phyloP scores from a whole-genome alignment of 2,329 filamentous ascomycete species.

The Calonectria hongkongensis region DNA sequence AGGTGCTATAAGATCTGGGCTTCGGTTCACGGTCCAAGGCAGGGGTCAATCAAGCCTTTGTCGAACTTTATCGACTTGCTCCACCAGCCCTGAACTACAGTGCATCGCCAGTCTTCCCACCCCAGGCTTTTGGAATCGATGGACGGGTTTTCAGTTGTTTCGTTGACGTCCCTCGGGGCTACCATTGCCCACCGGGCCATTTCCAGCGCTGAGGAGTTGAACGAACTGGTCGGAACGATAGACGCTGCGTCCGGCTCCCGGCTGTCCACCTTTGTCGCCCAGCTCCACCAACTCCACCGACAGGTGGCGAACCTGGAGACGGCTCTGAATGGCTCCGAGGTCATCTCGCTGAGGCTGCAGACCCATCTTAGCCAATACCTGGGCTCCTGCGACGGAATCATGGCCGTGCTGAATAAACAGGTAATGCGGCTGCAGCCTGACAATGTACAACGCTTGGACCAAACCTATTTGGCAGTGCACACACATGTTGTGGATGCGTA shows the following conservation, averaged over 20 bases:
- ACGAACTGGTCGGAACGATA: slow-evolving; percentile 50
- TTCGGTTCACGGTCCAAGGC: slow-evolving; percentile 17
- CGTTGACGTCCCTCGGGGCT: slow-evolving; percentile 57
- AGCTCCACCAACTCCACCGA: slow-evolving; percentile 54
- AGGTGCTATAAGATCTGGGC: slow-evolving; percentile 30
- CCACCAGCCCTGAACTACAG: neutral
- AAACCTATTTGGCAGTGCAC: slow-evolving; percentile 53
- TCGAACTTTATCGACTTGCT: slow-evolving; percentile 20
- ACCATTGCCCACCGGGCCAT: slow-evolving; percentile 57
- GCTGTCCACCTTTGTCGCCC: slow-evolving; percentile 50
- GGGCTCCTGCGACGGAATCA: slow-evolving; percentile 54
- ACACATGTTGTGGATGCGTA: slow-evolving; percentile 51
- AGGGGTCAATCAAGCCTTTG: neutral
- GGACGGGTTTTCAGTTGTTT: slow-evolving; percentile 60
- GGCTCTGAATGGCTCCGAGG: slow-evolving; percentile 49
- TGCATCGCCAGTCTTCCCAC: neutral
- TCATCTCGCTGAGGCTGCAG: slow-evolving; percentile 58
- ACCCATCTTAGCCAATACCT: slow-evolving; percentile 54
- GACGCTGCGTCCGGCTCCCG: slow-evolving; percentile 39
- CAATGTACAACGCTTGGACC: slow-evolving; percentile 51
- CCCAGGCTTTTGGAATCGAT: slow-evolving; percentile 44
- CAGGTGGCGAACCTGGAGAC: slow-evolving; percentile 52
- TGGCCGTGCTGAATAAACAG: slow-evolving; percentile 59
- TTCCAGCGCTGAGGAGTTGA: slow-evolving; percentile 56
- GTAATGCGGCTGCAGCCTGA: slow-evolving; percentile 56